A percentile compares a stretch with the other conserved stretches of the same genome.
Evolutionary conservation across 2,329 filamentous ascomycete species (phyloP).

Genomic region (Celoporthe dispersa): DNA sequence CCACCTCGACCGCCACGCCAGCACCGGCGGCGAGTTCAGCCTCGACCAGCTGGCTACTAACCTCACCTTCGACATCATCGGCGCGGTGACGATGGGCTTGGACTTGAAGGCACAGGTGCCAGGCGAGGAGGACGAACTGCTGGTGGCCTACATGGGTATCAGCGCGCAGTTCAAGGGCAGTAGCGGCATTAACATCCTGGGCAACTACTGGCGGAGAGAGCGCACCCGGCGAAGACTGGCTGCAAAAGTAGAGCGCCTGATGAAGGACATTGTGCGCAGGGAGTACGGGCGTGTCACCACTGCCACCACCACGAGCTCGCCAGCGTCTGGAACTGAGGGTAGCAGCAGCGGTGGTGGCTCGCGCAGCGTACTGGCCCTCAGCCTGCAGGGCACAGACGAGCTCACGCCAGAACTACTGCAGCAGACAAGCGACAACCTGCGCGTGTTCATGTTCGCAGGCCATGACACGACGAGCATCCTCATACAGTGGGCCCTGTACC

Average conservation of each 20-base stretch:
- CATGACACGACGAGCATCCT: slow-evolving; percentile 47
- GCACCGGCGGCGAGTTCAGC: slow-evolving; percentile 35
- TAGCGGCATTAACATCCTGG: not conserved
- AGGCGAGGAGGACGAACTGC: slow-evolving; percentile 24
- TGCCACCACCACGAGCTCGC: not conserved
- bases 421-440: slow-evolving; percentile 43
- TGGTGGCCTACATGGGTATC: slow-evolving; percentile 22
- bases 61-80: slow-evolving; percentile 47
- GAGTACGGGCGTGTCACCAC: slow-evolving; percentile 19
- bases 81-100: slow-evolving; percentile 25
- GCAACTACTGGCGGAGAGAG: slow-evolving; percentile 7
- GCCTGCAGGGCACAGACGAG: slow-evolving; percentile 36
- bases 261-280: slow-evolving; percentile 18
- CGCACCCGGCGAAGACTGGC: slow-evolving; percentile 11
- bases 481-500: slow-evolving; percentile 44
- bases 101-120: slow-evolving; percentile 23
- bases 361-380: slow-evolving; percentile 42
- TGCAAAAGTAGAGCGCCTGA: slow-evolving; percentile 18
- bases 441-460: slow-evolving; percentile 46
- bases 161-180: not conserved
- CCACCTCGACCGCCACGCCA: slow-evolving; percentile 38
- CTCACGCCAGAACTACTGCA: slow-evolving; percentile 38
- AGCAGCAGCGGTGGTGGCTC: slow-evolving; percentile 2
- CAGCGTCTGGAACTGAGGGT: not conserved
- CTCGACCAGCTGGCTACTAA: slow-evolving; percentile 38